These are phyloP conservation scores for Arthrinium phaeospermum DNA, from an alignment of 2,329 filamentous ascomycete genomes.

Conservation along the genomic window DNA sequence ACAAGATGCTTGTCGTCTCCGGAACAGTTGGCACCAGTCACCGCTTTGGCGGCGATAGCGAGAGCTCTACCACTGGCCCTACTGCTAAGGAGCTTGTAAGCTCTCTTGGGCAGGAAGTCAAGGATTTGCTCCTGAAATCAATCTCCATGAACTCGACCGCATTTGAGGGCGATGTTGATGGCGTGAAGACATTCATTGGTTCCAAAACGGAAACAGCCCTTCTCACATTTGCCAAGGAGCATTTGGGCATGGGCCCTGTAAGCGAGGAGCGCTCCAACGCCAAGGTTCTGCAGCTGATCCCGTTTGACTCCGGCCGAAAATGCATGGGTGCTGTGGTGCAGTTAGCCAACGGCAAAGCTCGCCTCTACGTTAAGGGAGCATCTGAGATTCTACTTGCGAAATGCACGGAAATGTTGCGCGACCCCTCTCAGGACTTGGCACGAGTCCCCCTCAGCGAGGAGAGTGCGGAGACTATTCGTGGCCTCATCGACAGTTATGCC, in stretches of 20 bases:
- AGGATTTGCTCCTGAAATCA: constrained; percentile 62
- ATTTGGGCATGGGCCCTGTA: constrained; percentile 71
- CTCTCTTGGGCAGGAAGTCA: constrained; percentile 52
- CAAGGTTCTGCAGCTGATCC: constrained; percentile 69
- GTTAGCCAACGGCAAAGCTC: constrained; percentile 55
- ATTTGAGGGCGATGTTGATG: constrained; percentile 76
- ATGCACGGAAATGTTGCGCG: constrained; percentile 57
- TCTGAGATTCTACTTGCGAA: constrained; percentile 67
- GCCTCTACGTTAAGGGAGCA: constrained; percentile 68
- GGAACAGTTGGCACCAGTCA: constrained; percentile 62
- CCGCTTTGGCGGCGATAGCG: constrained; percentile 53
- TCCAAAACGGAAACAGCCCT: constrained; percentile 81
- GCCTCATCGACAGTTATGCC: constrained; percentile 79
- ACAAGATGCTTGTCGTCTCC: constrained; percentile 71
- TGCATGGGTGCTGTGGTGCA: constrained; percentile 69
- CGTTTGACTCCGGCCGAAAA: constrained; percentile 78
- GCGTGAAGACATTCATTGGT: constrained; percentile 70
- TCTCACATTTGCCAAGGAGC: constrained; percentile 70
- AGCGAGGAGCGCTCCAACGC: constrained; percentile 67
- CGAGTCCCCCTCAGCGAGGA: constrained; percentile 54
- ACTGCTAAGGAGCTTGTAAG: constrained; percentile 53
- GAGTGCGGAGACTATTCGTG: constrained; percentile 62
- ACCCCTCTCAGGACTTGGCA: constrained; percentile 53
- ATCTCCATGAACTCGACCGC: constrained; percentile 74
- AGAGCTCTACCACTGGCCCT: constrained; percentile 38